A percentile compares a stretch with the other conserved stretches of the same genome.
Evolutionary conservation across 2,329 filamentous ascomycete genomes (phyloP).

Genomic region (Fusarium euwallaceae): DNA sequence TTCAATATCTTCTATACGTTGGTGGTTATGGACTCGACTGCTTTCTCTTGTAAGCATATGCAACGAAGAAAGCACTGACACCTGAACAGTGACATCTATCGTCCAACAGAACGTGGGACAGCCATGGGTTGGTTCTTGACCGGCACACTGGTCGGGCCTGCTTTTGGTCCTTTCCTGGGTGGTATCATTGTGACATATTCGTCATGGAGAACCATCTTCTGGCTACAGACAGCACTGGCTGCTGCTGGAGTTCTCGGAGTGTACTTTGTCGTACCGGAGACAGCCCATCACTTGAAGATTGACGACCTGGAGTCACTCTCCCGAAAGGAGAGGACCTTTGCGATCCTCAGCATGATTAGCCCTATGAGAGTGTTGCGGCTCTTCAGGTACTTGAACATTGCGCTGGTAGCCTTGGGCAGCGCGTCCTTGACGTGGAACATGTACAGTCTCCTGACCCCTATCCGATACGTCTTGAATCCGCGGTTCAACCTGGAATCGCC

Average conservation of each 20-base stretch:
- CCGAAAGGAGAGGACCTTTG: slow-evolving; percentile 60
- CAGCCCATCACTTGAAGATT: slow-evolving; percentile 74
- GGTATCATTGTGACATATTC: slow-evolving; percentile 82
- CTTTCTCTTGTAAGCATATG: neutral
- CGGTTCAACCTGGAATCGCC: slow-evolving; percentile 77
- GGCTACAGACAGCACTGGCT: slow-evolving; percentile 78
- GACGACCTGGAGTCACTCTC: slow-evolving; percentile 71
- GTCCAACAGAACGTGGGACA: slow-evolving; percentile 76
- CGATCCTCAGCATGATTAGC: slow-evolving; percentile 74
- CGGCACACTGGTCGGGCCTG: slow-evolving; percentile 79
- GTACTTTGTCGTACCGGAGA: slow-evolving; percentile 78
- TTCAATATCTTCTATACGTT: no score
- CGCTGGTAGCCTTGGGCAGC: slow-evolving; percentile 70
- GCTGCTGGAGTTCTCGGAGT: slow-evolving; percentile 70
- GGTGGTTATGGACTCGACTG: neutral
- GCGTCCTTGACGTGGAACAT: slow-evolving; percentile 81
- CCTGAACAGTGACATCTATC: slow-evolving; percentile 67
- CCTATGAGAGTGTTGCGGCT: slow-evolving; percentile 74
- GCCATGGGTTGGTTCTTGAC: slow-evolving; percentile 81
- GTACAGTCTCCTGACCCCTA: slow-evolving; percentile 70
- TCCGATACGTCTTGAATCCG: slow-evolving; percentile 80
- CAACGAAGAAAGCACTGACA: slow-evolving; percentile 20
- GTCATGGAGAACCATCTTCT: slow-evolving; percentile 82
- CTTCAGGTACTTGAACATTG: slow-evolving; percentile 77
- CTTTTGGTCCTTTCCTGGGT: slow-evolving; percentile 77